These are phyloP conservation scores for Hepatocystis sp. DNA, from an alignment of 169 alveolate species.

Conservation along the genomic window DNA sequence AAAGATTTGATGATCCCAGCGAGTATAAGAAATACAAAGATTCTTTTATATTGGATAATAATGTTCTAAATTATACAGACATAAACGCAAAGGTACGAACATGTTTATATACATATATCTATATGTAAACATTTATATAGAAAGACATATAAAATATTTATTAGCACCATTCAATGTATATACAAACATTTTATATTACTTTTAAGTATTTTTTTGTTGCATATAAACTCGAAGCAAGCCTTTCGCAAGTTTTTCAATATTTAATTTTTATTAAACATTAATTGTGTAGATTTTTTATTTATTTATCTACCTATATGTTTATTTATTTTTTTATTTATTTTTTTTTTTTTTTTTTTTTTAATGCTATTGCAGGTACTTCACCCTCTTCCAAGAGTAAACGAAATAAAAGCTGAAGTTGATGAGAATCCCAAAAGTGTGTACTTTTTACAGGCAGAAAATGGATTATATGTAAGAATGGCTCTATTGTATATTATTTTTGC, in stretches of 20 bases:
- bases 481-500: slow-evolving; percentile 82
- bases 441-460: slow-evolving; percentile 89
- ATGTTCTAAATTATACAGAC: slow-evolving; percentile 74
- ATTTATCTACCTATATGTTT: no score
- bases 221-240: no score
- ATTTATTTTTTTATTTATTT: no score
- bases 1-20: slow-evolving; percentile 77
- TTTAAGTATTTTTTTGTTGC: no score
- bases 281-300: no score
- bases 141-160: slow-evolving; percentile 12
- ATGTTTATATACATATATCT: background rate
- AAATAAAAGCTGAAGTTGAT: slow-evolving; percentile 85
- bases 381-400: slow-evolving; percentile 90
- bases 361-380: slow-evolving; percentile 79
- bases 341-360: background rate
- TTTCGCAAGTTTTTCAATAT: no score
- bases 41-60: slow-evolving; percentile 77
- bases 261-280: no score
- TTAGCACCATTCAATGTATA: no score
- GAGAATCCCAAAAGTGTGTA: slow-evolving; percentile 80
- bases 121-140: background rate
- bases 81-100: slow-evolving; percentile 79
- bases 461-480: slow-evolving; percentile 90
- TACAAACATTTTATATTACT: no score
- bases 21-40: slow-evolving; percentile 76